Evolutionary conservation across 495 filamentous ascomycete species (phyloP).

Genomic region (Aspergillus taichungensis): DNA sequence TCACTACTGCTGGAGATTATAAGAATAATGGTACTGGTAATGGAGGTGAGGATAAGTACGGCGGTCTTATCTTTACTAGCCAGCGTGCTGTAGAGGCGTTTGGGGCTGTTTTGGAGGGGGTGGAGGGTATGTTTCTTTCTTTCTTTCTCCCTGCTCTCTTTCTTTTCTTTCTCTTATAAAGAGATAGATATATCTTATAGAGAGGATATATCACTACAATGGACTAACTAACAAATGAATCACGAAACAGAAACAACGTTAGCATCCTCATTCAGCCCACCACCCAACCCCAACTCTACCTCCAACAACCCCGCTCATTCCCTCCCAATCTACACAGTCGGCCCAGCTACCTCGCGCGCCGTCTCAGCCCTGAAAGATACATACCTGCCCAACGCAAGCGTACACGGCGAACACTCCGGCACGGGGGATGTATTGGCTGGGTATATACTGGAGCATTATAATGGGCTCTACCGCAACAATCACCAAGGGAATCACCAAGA

Average conservation of each 20-base stretch:
- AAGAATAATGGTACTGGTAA: too few relatives aligned
- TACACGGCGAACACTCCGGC: conserved; percentile 70
- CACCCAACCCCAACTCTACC: conserved; percentile 31
- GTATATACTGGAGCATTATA: conserved; percentile 70
- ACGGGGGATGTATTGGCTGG: conserved; percentile 70
- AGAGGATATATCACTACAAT: too few relatives aligned
- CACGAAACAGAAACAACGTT: conserved; percentile 2
- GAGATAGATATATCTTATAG: too few relatives aligned
- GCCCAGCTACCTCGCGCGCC: conserved; percentile 77
- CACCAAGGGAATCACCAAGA: conserved; percentile 23
- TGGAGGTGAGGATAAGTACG: conserved; percentile 41
- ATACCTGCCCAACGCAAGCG: conserved; percentile 38
- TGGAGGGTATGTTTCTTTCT: conserved; percentile 30
- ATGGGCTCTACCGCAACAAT: conserved; percentile 17
- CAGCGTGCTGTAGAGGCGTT: conserved; percentile 91
- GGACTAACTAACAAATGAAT: not conserved
- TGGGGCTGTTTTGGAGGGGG: conserved; percentile 48
- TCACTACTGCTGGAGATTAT: too few relatives aligned
- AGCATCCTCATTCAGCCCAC: too few relatives aligned
- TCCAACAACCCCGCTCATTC: conserved; percentile 19
- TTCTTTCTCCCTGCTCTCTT: conserved; percentile 43
- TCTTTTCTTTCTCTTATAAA: not conserved
- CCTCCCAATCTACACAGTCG: conserved; percentile 76
- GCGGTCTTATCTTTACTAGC: conserved; percentile 86
- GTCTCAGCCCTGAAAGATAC: conserved; percentile 47